Evolutionary conservation across 2,329 filamentous ascomycete species (phyloP).

Genomic region (Cadophora gregata): DNA sequence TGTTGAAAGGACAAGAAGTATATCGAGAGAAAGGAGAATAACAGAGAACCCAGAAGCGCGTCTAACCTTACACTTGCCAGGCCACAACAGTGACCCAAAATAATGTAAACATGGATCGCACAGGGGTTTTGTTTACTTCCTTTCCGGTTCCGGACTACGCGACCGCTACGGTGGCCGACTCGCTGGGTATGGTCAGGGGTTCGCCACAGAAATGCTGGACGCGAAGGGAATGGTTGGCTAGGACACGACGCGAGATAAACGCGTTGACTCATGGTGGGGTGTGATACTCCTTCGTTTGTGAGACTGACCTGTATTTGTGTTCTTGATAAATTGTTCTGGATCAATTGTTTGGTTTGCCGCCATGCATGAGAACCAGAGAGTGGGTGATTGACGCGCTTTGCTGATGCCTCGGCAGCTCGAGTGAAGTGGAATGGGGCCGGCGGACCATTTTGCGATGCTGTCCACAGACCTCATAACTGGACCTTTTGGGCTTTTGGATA

Average conservation of each 20-base stretch:
- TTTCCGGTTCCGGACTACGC: constrained; percentile 50
- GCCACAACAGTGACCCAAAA: constrained; percentile 12
- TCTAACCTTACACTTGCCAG: not conserved
- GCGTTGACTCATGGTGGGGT: constrained; percentile 22
- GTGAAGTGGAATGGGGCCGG: not conserved
- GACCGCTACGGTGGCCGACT: constrained; percentile 19
- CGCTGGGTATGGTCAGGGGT: not conserved
- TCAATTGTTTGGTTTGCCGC: not conserved
- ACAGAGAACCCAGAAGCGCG: not conserved
- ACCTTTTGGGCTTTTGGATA: not conserved
- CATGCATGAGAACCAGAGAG: not conserved
- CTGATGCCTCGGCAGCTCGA: not conserved
- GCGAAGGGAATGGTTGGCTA: constrained; percentile 14
- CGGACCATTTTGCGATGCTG: not conserved
- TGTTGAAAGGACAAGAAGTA: constrained; percentile 10
- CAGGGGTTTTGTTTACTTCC: constrained; percentile 52
- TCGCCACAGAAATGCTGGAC: not conserved
- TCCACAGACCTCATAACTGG: not conserved
- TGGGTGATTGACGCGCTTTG: not conserved
- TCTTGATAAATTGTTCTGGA: not conserved
- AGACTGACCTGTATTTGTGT: not conserved
- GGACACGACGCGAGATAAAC: constrained; percentile 10
- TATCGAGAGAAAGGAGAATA: constrained; percentile 7
- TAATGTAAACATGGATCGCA: constrained; percentile 29
- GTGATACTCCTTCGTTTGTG: not conserved